phyloP scores from a whole-genome alignment of 257 asterid species.

The Ballota nigra region DNA sequence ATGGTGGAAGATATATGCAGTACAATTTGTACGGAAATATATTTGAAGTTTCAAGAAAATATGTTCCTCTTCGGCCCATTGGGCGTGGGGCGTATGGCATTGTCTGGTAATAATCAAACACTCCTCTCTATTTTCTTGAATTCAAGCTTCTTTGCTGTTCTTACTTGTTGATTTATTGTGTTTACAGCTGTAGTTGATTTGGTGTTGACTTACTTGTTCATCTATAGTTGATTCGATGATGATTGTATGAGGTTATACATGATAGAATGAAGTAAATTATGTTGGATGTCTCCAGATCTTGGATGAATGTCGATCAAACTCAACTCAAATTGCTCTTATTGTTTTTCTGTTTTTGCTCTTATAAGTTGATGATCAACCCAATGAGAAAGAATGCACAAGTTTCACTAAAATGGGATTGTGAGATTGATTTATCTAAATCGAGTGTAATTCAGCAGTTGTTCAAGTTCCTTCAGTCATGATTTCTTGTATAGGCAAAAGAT shows the following conservation, averaged over 20 bases:
- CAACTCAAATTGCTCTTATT: not conserved
- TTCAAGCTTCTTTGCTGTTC: not conserved
- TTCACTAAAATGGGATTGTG: not conserved
- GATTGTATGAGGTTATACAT: not conserved
- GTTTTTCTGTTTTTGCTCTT: not conserved
- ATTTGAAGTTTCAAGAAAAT: constrained; percentile 65
- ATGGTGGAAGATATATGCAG: constrained; percentile 59
- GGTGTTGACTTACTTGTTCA: constrained; percentile 3
- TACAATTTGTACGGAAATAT: constrained; percentile 66
- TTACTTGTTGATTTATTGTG: not conserved
- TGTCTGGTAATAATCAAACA: constrained; percentile 44
- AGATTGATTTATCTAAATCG: not conserved
- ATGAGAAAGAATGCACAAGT: not conserved
- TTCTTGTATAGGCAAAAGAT: not conserved
- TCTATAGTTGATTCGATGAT: constrained; percentile 16
- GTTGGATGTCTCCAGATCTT: not conserved
- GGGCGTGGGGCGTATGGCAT: constrained; percentile 78
- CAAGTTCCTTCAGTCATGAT: not conserved
- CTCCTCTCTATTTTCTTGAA: constrained; percentile 2
- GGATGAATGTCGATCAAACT: not conserved
- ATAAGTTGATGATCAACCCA: not conserved
- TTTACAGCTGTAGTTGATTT: not conserved
- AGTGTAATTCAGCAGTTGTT: not conserved
- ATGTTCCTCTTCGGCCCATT: constrained; percentile 62
- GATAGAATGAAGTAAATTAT: not conserved